A percentile compares a stretch with the other conserved stretches of the same genome.
Evolutionary conservation across 345 rosid genomes (phyloP).

Genomic region (Moricandia arvensis): DNA sequence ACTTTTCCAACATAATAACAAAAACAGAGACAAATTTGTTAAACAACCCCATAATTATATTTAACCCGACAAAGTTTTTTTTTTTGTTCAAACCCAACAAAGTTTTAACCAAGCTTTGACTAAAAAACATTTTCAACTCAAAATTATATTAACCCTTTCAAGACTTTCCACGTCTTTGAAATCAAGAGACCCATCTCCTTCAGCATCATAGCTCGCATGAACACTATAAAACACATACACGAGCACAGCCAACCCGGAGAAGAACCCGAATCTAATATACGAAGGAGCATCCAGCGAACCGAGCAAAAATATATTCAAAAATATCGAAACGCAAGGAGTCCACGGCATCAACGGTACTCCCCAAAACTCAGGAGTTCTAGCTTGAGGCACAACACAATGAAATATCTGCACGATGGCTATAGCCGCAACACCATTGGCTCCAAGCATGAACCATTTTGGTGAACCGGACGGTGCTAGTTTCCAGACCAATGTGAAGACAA

Average conservation of each 20-base stretch:
- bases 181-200: slow-evolving; percentile 47
- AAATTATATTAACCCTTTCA: slow-evolving; percentile 38
- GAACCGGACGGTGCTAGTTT: slow-evolving; percentile 49
- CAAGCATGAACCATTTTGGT: slow-evolving; percentile 53
- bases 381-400: slow-evolving; percentile 60
- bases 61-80: neutral
- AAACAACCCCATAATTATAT: neutral
- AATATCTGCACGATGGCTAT: slow-evolving; percentile 55
- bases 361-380: slow-evolving; percentile 78
- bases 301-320: slow-evolving; percentile 69
- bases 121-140: slow-evolving; percentile 2
- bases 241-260: slow-evolving; percentile 59
- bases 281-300: slow-evolving; percentile 73
- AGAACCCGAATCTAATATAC: slow-evolving; percentile 65
- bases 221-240: slow-evolving; percentile 79
- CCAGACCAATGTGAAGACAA: slow-evolving; percentile 62
- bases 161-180: slow-evolving; percentile 45
- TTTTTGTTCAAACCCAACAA: too few relatives aligned
- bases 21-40: too few relatives aligned
- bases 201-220: slow-evolving; percentile 87
- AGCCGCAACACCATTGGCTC: slow-evolving; percentile 42
- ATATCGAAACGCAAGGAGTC: slow-evolving; percentile 78
- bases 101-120: too few relatives aligned
- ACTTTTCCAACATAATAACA: neutral
- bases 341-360: slow-evolving; percentile 91